Percentiles rank a stretch among this genome's conserved stretches.
phyloP scores from a whole-genome alignment of 148 eudicot species.

The Polygonum maritimum region DNA sequence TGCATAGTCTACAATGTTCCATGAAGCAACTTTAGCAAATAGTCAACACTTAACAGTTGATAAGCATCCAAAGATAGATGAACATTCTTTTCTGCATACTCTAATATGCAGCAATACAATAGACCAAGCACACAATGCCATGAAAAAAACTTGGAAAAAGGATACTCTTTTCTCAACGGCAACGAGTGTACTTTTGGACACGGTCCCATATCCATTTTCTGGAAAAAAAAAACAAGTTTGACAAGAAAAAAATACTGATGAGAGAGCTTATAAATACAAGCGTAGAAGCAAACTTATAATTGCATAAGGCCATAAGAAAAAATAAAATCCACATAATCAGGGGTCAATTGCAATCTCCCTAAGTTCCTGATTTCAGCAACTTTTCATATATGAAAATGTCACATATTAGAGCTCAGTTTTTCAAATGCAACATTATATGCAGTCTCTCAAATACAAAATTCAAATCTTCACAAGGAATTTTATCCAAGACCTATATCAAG shows the following conservation, averaged over 20 bases:
- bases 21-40: background rate
- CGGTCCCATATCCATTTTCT: constrained; percentile 99
- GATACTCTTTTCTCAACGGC: constrained; percentile 98
- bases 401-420: background rate
- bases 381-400: background rate
- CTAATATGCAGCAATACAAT: background rate
- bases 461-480: background rate
- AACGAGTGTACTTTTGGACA: constrained; percentile 94
- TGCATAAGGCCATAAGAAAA: background rate
- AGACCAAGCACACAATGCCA: background rate
- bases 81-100: background rate
- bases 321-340: background rate
- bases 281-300: background rate
- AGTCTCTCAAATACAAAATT: background rate
- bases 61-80: background rate
- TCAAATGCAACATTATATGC: background rate
- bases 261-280: background rate
- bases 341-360: background rate
- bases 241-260: background rate
- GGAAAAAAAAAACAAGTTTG: constrained; percentile 10
- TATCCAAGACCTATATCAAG: background rate
- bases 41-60: background rate
- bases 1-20: background rate
- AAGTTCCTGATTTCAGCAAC: background rate
- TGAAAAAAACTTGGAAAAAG: constrained; percentile 19